Conservation (phyloP, 306 rosid genomes). For the Lathyrus aphaca region DNA sequence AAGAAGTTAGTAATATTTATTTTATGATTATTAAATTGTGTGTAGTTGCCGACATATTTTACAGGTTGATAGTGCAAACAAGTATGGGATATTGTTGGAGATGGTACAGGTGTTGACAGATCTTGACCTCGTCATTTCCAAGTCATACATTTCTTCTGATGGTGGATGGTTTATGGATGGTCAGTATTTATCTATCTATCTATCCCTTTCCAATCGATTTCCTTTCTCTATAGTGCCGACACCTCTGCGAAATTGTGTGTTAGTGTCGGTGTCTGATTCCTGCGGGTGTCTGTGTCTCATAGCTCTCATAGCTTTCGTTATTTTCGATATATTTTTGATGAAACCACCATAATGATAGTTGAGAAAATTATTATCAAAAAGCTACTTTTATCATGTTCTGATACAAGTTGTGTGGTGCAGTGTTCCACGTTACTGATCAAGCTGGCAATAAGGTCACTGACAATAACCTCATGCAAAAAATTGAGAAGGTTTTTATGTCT, state of each 20-base stretch:
- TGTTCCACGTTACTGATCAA: conserved; percentile 88
- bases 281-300: no score
- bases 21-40: neutral
- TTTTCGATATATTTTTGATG: no score
- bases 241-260: no score
- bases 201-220: no score
- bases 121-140: conserved; percentile 87
- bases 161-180: conserved; percentile 99
- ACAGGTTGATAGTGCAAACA: conserved; percentile 98
- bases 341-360: neutral
- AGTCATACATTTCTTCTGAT: conserved; percentile 90
- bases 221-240: no score
- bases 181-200: conserved; percentile 38
- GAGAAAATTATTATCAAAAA: neutral
- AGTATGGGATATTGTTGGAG: conserved; percentile 84
- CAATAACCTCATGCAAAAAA: conserved; percentile 63
- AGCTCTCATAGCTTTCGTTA: no score
- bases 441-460: conserved; percentile 81
- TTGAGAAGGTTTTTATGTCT: conserved; percentile 60
- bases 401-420: conserved; percentile 48
- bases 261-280: no score
- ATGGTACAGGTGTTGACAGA: conserved; percentile 98
- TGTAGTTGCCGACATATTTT: neutral
- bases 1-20: neutral
- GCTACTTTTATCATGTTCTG: conserved; percentile 21